Evolutionary conservation across 2,329 filamentous ascomycete genomes (phyloP), one percentile per base, ranked within the genome.

Genomic region (Fusarium penzigii): DNA sequence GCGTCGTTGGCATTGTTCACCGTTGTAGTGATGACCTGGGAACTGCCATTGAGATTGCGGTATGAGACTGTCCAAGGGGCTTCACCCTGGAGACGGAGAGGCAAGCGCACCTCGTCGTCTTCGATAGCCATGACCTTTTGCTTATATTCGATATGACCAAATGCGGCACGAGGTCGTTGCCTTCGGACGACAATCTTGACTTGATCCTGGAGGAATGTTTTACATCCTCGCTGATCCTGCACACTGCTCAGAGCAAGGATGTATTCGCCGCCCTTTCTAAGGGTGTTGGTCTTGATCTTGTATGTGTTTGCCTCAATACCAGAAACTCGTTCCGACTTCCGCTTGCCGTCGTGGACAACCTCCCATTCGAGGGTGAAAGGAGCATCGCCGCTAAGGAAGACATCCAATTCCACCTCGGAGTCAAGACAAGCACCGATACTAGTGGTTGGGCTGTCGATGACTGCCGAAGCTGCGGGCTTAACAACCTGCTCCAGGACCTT

Each of bases 281-380:
- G 77, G 16, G 82, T 78, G 3, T 87, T 82, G 0, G 93, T 97
- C 58, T 83, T 83, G 67, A 99, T 92, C 38, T 79, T 87, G 67
- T 87, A 86, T 17, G 78, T 73, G 45, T 83, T 77, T 2, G 75
- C 77, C 20, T 85, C 77, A 49, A 96, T 89, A 51, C 82, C 78
- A 1, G 82, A 77, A 25, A 84, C 78, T 49, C 80, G 82, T 62
- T 88, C 81, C 46, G 89, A 87, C 57, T 84, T 86, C 48, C 92
- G 85, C 72, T 89, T 95, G 49, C 92, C 92, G 49, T 92, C 89
- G 71, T 97, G 90, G 8, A 97, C 83, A 39, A 97, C 77, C 71
- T 97, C 94, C 75, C 96, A 99, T 67, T 97, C 92, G 39, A 99
- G 75, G 17, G 81, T 88, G 78, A 93, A 97, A 0, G 95, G 94